Evolutionary conservation across 805 yeast species (phyloP).

Genomic region (Candida pseudoglaebosa): DNA sequence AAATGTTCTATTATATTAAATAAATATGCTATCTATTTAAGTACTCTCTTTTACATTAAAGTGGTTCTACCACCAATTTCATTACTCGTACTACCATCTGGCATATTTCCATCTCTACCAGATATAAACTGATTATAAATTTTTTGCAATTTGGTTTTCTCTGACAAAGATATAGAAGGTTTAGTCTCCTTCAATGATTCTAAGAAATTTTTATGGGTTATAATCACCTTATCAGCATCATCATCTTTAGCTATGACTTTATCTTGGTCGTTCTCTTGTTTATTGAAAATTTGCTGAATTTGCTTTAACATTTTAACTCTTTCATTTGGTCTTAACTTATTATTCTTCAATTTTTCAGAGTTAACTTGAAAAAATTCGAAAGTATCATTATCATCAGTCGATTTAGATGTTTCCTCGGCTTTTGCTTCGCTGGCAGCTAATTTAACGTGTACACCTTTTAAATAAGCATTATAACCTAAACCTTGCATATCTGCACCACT

Average conservation of each 20-base stretch:
- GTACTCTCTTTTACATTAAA: conserved; percentile 59
- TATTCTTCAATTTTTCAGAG: conserved; percentile 23
- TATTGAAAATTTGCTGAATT: conserved; percentile 35
- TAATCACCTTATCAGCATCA: conserved; percentile 32
- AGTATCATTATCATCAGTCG: conserved; percentile 10
- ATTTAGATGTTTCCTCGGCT: conserved; percentile 13
- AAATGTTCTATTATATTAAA: no score
- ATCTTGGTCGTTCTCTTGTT: conserved; percentile 12
- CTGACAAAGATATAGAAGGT: conserved; percentile 81
- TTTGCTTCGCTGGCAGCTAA: conserved; percentile 42
- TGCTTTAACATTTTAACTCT: conserved; percentile 38
- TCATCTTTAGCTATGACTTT: conserved; percentile 6
- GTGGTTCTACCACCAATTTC: conserved; percentile 86
- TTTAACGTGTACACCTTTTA: conserved; percentile 75
- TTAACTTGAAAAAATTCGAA: conserved; percentile 44
- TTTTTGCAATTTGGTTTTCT: conserved; percentile 53
- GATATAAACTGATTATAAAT: conserved; percentile 72
- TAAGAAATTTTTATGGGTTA: conserved; percentile 52
- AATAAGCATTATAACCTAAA: conserved; percentile 82
- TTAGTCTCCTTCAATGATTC: conserved; percentile 72
- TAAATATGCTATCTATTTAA: no score
- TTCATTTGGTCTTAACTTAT: conserved; percentile 33
- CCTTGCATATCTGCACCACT: conserved; percentile 97
- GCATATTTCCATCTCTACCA: conserved; percentile 84
- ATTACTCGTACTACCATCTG: conserved; percentile 73